Base-by-base conservation (phyloP, 805 yeast species). In the Sporopachydermia lactativora region DNA sequence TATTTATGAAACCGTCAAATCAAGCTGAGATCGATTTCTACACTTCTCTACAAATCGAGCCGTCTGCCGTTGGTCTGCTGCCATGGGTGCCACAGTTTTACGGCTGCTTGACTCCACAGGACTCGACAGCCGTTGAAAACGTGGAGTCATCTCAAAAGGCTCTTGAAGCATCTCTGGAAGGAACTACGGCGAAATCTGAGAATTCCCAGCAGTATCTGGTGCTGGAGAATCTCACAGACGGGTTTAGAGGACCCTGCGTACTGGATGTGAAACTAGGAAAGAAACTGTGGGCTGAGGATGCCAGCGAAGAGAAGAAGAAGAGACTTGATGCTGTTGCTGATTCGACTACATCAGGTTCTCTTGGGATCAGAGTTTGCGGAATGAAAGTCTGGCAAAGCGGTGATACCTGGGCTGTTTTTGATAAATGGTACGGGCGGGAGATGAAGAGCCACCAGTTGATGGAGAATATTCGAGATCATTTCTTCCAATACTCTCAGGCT, bases 231-330 rank as follows among this genome's bases (percentile, higher is more conserved):
- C 54, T 79, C 2, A 60, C 81, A 18, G 54, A 68, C 41, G 84
- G 84, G 1, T 81, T 66, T 52, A 52, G 39, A 3, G 59, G 62
- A 37, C 96, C 97, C 0, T 71, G 81, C 41, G 68, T 92, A 2
- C 51, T 89, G 46, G 98, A 89, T 55, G 72, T 89, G 38, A 89
- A 89, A 54, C 63, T 89, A 3, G 98, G 98, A 0, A 57, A 74
- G 4, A 52, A 67, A 5, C 59, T 89, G 31, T 75, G 79, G 49
- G 97, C 89, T 56, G 51, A 49, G 2, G 48, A 51, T 11, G 75
- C 83, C 1, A 45, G 71, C 2, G 53, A 48, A 0, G 95, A 75
- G 18, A 89, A 92, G 51, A 65, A 58, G 13, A 59, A 58, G 39
- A 57, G 97, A 35, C 59, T 89, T 51, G 61, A 58, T 18, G 58